Evolutionary conservation across 2,329 filamentous ascomycete genomes (phyloP), one percentile per base, ranked within the genome.

Genomic region (Saccharata proteae): DNA sequence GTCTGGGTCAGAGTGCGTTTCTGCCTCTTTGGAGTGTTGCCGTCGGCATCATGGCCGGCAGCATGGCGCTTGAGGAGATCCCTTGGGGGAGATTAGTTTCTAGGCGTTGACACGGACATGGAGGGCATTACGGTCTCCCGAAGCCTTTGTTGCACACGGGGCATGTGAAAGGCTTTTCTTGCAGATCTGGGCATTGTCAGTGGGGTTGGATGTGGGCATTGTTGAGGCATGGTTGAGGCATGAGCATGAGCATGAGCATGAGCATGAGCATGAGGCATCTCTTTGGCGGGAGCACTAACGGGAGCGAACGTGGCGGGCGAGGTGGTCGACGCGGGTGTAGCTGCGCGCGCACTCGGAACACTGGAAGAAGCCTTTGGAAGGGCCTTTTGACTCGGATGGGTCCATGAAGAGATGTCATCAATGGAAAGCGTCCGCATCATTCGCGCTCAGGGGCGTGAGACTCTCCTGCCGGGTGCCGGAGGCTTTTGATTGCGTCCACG

Each of bases 11-110:
- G 16, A 17, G 26, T 31, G 6, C 34, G 30, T 13, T 36, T 37
- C 21, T 31, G 34, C 6, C 37, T 16, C 31, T 43, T 47, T 13
- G 42, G 39, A 32, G 49, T 45, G 36, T 52, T 49, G 27, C 54
- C 51, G n/a, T 50, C 49, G 11, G 52, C 50, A 17, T 49, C 49
- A 38, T 64, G 60, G 27, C 58, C 58, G 10, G 61, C 54, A 15
- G 59, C 59, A 43, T 69, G 66, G 32, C 65, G 55, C 40, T 67
- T 69, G 28, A 69, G 49, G 26, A 69, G 46, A 40, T 70, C 65
- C 36, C 55, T 58, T 13, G 25, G 5, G 16, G n/a, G 16, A 11
- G 14, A 23, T 31, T 28, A 28, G 33, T 22, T 15, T 28, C 5
- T n/a, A 18, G 11, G 22, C 27, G 18, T 4, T 8, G 26, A 18